A percentile compares a stretch with the other conserved stretches of the same genome.
Conservation (phyloP, 148 eudicot genomes). For the Chenopodium suecicum region DNA sequence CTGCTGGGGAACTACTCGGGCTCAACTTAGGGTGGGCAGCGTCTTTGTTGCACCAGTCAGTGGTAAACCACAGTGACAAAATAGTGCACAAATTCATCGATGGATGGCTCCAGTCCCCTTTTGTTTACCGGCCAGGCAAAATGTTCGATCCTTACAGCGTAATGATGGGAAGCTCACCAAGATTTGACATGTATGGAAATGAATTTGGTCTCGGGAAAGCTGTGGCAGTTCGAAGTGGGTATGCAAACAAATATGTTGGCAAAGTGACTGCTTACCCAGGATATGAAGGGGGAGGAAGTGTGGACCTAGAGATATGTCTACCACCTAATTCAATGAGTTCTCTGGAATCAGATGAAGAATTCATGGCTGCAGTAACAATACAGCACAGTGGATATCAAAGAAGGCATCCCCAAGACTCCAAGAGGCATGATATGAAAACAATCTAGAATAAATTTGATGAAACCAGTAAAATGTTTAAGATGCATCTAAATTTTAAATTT, state of each 20-base stretch:
- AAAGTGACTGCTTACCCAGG: constrained; percentile 60
- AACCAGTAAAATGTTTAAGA: background rate
- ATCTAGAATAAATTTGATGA: background rate
- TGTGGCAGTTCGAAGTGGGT: constrained; percentile 55
- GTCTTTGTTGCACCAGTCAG: constrained; percentile 30
- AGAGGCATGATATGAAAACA: background rate
- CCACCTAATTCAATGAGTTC: constrained; percentile 51
- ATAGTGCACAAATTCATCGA: background rate
- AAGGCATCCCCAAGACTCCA: background rate
- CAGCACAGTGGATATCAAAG: background rate
- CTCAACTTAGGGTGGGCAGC: constrained; percentile 55
- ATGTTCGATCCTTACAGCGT: too few species aligned
- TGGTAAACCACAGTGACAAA: constrained; percentile 43
- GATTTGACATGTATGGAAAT: constrained; percentile 69
- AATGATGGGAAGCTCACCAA: constrained; percentile 26
- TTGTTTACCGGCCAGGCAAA: background rate
- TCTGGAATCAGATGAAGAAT: constrained; percentile 48
- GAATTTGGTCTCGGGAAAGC: constrained; percentile 70
- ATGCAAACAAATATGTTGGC: constrained; percentile 46
- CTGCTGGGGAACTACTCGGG: constrained; percentile 39
- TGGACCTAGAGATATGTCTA: constrained; percentile 70
- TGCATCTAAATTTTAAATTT: too few species aligned
- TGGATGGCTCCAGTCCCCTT: constrained; percentile 16
- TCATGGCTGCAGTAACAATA: constrained; percentile 45
- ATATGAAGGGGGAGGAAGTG: constrained; percentile 46